Evolutionary conservation across 495 filamentous ascomycete genomes (phyloP), one percentile per base, ranked within the genome.

Genomic region (Aspergillus kassunensis): DNA sequence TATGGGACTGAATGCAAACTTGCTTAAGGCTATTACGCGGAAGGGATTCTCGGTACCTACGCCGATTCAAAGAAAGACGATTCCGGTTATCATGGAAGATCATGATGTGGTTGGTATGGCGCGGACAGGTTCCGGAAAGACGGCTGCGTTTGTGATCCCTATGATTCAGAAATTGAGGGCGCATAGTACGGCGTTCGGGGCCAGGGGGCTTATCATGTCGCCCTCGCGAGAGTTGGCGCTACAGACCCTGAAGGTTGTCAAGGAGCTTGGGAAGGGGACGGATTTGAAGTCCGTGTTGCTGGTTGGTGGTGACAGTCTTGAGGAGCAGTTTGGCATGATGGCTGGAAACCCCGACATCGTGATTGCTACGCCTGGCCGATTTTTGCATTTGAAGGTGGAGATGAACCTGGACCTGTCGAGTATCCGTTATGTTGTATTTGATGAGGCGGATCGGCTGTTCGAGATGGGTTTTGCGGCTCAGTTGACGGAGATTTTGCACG

Each of bases 31-130:
- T 5, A 97, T 99, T 43, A 80, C 86, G 13, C 81, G 86, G 54
- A 97, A 97, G 70, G 93, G 93, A 23, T 99, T 95, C 70, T 88
- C 86, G 1, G 88, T 97, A 2, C 93, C 93, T 0, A 99, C 93
- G 4, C 93, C 93, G 0, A 97, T 99, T 66, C 93, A 99, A 75
- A 80, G 93, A 30, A 97, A 97, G 73, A 88, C 93, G 8, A 93
- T 99, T 39, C 93, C 93, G 4, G 76, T 97, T 48, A 78, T 97
- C 35, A 76, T 96, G 62, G 89, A 96, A 37, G 81, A 86, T 47
- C 82, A 87, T 58, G 92, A 98, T 76, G 90, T 99, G 4, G 91
- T 97, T 7, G 93, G 90, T 51, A 99, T 97, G 95, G 93, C 93
- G 4, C 79, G 93, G 43, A 98, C 93, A 16, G 93, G 93, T 65